Percentiles rank a stretch among this genome's conserved stretches.
phyloP scores from a whole-genome alignment of 257 asterid species.

The Solanum megistacrolobum region DNA sequence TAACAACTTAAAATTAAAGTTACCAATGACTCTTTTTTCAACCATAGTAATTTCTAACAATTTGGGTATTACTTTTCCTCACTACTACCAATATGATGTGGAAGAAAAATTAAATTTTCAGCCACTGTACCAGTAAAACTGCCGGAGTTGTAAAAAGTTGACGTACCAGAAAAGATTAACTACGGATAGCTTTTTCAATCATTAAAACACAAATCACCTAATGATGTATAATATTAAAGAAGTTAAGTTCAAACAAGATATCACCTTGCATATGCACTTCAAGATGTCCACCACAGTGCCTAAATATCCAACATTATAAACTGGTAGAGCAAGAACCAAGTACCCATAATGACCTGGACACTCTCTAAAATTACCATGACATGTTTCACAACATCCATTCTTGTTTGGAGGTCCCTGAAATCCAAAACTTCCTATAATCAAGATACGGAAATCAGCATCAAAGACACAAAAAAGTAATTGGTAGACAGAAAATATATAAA shows the following conservation, averaged over 20 bases:
- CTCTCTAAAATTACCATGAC: conserved; percentile 46
- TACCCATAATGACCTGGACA: conserved; percentile 94
- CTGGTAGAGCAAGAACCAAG: conserved; percentile 73
- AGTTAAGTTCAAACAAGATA: background rate
- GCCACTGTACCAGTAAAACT: background rate
- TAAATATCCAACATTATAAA: conserved; percentile 71
- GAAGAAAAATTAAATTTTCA: background rate
- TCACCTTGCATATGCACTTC: conserved; percentile 99
- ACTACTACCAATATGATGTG: background rate
- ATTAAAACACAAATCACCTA: background rate
- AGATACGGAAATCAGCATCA: background rate
- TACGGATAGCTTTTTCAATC: background rate
- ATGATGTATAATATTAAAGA: background rate
- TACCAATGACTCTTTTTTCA: background rate
- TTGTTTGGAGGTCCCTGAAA: conserved; percentile 88
- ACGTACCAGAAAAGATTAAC: background rate
- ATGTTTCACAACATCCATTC: conserved; percentile 48
- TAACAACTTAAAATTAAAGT: background rate
- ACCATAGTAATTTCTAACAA: background rate
- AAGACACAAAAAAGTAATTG: background rate
- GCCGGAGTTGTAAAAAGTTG: background rate
- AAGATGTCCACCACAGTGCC: conserved; percentile 52
- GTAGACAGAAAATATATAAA: background rate
- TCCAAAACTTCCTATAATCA: conserved; percentile 2
- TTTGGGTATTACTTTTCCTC: background rate